phyloP scores from a whole-genome alignment of 805 yeast species.

The Schwanniomyces vanrijiae region DNA sequence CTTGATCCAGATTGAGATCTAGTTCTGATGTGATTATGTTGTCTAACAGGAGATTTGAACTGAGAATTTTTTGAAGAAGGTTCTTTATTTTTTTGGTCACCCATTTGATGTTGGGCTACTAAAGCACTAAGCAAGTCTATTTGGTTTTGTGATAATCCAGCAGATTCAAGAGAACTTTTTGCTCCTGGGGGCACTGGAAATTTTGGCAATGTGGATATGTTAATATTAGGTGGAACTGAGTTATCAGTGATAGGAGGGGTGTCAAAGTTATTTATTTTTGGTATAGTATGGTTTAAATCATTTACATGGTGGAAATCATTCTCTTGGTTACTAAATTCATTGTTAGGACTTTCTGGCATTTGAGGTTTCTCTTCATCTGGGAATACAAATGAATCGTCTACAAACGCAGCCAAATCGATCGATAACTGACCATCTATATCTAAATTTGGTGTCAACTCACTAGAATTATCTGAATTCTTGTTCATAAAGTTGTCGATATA shows the following conservation, averaged over 20 bases:
- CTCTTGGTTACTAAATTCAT: conserved; percentile 5
- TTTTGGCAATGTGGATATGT: conserved; percentile 51
- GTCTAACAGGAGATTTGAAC: conserved; percentile 12
- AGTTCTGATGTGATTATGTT: conserved; percentile 8
- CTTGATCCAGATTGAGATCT: neutral
- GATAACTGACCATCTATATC: conserved; percentile 42
- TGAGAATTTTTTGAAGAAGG: neutral
- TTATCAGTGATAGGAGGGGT: too few relatives aligned
- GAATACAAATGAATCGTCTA: conserved; percentile 75
- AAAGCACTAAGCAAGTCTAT: conserved; percentile 72
- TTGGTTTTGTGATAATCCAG: conserved; percentile 67
- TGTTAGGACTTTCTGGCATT: conserved; percentile 10
- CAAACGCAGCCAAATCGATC: conserved; percentile 74
- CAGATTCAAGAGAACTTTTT: conserved; percentile 56
- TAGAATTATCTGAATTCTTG: conserved; percentile 23
- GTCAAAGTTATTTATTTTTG: neutral
- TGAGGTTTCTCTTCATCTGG: conserved; percentile 79
- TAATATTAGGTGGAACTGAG: conserved; percentile 12
- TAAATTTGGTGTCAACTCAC: conserved; percentile 38
- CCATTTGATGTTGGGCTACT: conserved; percentile 63
- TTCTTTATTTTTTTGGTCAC: neutral
- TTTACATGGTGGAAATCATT: neutral
- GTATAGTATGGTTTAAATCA: neutral
- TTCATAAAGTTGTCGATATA: conserved; percentile 77
- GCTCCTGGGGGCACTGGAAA: conserved; percentile 77